These are phyloP conservation scores for Kwoniella heveanensis DNA, from an alignment of 768 basidiomycete genomes.

Conservation along the genomic window DNA sequence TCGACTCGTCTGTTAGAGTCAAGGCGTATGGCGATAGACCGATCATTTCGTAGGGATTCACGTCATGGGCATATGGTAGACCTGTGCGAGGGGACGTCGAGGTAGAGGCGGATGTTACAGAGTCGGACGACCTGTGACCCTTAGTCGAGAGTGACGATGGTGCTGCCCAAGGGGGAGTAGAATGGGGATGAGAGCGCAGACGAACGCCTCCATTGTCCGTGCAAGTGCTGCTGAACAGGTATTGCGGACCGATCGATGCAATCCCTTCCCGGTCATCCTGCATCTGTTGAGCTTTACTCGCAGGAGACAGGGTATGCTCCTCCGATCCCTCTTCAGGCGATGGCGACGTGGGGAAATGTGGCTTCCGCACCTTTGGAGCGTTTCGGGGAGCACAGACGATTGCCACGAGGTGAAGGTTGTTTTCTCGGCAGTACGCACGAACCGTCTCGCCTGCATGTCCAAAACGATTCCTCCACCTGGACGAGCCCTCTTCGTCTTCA, in stretches of 20 bases:
- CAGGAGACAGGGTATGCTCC: neutral
- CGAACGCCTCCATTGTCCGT: neutral
- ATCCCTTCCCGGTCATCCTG: neutral
- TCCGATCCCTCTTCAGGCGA: neutral
- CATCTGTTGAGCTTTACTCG: neutral
- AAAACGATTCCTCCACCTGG: slow-evolving; percentile 17
- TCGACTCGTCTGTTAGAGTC: slow-evolving; percentile 26
- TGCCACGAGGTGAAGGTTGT: slow-evolving; percentile 30
- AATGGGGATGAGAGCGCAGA: neutral
- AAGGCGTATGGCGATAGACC: slow-evolving; percentile 13
- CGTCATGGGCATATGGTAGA: neutral
- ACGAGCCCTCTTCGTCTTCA: neutral
- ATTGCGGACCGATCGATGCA: neutral
- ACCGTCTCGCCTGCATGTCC: slow-evolving; percentile 47
- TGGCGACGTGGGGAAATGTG: neutral
- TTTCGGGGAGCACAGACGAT: slow-evolving; percentile 34
- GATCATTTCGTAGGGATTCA: neutral
- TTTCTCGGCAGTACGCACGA: slow-evolving; percentile 40
- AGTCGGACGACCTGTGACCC: neutral
- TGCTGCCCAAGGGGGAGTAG: no score
- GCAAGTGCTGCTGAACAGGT: neutral
- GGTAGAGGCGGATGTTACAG: neutral
- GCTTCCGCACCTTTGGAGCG: neutral
- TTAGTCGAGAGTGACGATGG: no score
- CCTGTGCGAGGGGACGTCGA: neutral